A percentile compares a stretch with the other conserved stretches of the same genome.
Conservation (phyloP, 495 filamentous ascomycete genomes). For the Neurospora sp. region DNA sequence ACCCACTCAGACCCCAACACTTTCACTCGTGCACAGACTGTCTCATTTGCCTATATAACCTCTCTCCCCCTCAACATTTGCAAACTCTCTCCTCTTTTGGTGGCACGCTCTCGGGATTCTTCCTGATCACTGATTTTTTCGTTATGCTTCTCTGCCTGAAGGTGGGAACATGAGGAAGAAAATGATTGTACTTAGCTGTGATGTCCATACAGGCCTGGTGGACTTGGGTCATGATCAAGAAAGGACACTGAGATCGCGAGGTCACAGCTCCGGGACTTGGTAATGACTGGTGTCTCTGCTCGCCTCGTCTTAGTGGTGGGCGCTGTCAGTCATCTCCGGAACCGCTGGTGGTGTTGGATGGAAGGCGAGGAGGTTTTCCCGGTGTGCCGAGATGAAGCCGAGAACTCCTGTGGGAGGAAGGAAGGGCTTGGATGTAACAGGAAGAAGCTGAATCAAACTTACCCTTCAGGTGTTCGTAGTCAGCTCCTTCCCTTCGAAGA, state of each 20-base stretch:
- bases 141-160: background rate
- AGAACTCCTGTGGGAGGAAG: background rate
- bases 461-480: background rate
- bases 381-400: background rate
- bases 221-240: background rate
- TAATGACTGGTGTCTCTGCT: background rate
- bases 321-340: background rate
- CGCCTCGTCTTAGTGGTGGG: background rate
- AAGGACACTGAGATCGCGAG: background rate
- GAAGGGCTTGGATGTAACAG: background rate
- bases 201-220: background rate
- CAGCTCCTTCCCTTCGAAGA: background rate
- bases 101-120: background rate
- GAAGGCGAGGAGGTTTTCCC: background rate
- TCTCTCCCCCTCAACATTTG: background rate
- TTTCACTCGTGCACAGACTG: background rate
- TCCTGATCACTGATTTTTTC: background rate
- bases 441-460: background rate
- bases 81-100: background rate
- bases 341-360: background rate
- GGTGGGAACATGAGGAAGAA: background rate
- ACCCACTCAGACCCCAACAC: background rate
- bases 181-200: background rate
- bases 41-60: background rate
- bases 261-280: background rate